These are phyloP conservation scores for Gautieria morchelliformis DNA, from an alignment of 768 basidiomycete genomes.

Conservation along the genomic window DNA sequence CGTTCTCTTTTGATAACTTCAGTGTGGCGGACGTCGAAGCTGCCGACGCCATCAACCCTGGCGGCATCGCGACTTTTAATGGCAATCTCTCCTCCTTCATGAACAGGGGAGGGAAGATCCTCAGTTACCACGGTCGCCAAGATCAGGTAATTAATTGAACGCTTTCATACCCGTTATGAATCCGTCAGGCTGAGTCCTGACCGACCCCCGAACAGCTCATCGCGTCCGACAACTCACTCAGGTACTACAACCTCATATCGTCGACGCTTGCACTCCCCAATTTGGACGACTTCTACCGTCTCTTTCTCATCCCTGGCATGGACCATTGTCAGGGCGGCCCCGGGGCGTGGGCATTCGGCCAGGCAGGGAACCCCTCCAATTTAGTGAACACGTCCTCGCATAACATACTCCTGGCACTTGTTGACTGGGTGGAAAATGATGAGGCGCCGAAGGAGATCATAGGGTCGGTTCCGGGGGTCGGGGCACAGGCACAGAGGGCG, in stretches of 20 bases:
- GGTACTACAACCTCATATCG: conserved; percentile 16
- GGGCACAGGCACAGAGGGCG: background rate
- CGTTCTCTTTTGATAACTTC: conserved; percentile 14
- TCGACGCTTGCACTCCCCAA: conserved; percentile 10
- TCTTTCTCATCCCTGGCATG: conserved; percentile 26
- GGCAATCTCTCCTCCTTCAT: conserved; percentile 14
- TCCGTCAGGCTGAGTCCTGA: background rate
- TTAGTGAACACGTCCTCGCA: conserved; percentile 12
- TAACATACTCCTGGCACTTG: conserved; percentile 22
- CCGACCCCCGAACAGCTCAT: background rate
- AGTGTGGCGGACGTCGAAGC: conserved; percentile 11
- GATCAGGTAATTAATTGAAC: background rate
- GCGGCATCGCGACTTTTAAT: conserved; percentile 11
- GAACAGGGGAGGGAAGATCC: conserved; percentile 18
- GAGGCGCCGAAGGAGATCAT: conserved; percentile 17
- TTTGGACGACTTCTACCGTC: conserved; percentile 23
- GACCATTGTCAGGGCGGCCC: conserved; percentile 21
- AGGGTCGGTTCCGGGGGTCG: conserved; percentile 5
- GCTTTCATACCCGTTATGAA: background rate
- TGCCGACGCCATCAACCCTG: conserved; percentile 14
- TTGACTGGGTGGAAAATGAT: conserved; percentile 25
- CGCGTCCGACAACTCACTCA: conserved; percentile 15
- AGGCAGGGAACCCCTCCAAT: background rate
- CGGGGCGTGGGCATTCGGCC: conserved; percentile 21
- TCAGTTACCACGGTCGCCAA: conserved; percentile 18